These are phyloP conservation scores for Prunus padus DNA, from an alignment of 306 rosid species.

Conservation along the genomic window DNA sequence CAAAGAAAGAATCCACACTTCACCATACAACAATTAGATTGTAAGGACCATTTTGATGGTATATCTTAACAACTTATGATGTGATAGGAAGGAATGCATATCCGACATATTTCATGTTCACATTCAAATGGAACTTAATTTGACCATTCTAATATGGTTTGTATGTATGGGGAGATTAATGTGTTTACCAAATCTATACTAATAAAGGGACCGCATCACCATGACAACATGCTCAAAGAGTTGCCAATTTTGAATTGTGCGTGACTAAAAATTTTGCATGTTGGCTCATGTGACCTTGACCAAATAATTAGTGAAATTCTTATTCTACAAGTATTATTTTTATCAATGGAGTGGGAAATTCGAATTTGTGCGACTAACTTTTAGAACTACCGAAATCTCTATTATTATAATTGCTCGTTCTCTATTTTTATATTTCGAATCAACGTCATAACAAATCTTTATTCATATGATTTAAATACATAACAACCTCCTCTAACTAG, in stretches of 20 bases:
- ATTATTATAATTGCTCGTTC: no score
- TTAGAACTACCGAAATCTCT: no score
- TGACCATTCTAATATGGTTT: background rate
- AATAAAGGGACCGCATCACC: background rate
- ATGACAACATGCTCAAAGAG: background rate
- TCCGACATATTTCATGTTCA: background rate
- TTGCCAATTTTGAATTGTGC: background rate
- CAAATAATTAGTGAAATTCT: no score
- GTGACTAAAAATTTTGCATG: background rate
- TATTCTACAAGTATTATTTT: no score
- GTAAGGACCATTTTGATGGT: background rate
- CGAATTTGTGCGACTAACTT: no score
- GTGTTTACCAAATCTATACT: background rate
- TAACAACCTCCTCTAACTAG: no score
- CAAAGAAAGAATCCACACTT: no score
- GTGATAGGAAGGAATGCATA: background rate
- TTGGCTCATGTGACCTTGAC: background rate
- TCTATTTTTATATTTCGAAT: no score
- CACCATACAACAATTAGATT: no score
- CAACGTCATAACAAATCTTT: no score
- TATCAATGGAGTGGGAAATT: no score
- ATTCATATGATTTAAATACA: no score
- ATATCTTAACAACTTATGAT: background rate
- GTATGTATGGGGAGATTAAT: background rate
- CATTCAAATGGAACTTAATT: background rate